These are phyloP conservation scores for Kuraishia ogatae DNA, from an alignment of 805 yeast genomes.

Conservation along the genomic window DNA sequence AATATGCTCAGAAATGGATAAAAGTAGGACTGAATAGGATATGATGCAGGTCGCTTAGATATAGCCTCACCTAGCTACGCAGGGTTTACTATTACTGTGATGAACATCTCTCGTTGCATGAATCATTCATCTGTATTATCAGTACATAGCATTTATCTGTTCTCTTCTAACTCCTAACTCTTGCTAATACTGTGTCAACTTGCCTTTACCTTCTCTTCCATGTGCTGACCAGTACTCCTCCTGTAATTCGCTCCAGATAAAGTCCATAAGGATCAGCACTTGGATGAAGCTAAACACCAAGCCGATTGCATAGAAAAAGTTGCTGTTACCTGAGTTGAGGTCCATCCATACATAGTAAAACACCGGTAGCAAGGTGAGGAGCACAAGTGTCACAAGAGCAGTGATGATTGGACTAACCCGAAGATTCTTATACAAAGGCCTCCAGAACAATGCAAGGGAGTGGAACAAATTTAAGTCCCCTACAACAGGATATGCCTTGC, in stretches of 20 bases:
- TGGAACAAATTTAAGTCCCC: slow-evolving; percentile 54
- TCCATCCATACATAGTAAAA: slow-evolving; percentile 94
- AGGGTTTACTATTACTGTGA: too few relatives aligned
- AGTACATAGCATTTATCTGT: too few relatives aligned
- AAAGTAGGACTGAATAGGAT: too few relatives aligned
- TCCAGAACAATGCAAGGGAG: slow-evolving; percentile 21
- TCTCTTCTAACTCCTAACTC: too few relatives aligned
- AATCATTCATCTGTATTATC: too few relatives aligned
- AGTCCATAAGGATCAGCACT: slow-evolving; percentile 60
- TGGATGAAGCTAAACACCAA: slow-evolving; percentile 69
- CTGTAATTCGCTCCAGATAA: slow-evolving; percentile 72
- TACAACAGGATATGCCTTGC: slow-evolving; percentile 80
- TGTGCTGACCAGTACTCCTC: slow-evolving; percentile 45
- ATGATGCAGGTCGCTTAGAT: slow-evolving; percentile 7
- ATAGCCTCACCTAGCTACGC: too few relatives aligned
- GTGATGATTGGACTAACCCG: slow-evolving; percentile 20
- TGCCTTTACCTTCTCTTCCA: slow-evolving; percentile 15
- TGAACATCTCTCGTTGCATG: too few relatives aligned
- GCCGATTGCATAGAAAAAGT: slow-evolving; percentile 92
- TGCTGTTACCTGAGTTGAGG: slow-evolving; percentile 90
- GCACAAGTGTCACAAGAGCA: slow-evolving; percentile 16
- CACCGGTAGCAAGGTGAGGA: slow-evolving; percentile 66
- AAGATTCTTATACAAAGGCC: slow-evolving; percentile 15
- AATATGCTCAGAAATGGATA: too few relatives aligned
- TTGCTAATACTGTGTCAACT: slow-evolving; percentile 40